phyloP scores from a whole-genome alignment of 164 flowering plant genomes.

The Umbilicus rupestris region DNA sequence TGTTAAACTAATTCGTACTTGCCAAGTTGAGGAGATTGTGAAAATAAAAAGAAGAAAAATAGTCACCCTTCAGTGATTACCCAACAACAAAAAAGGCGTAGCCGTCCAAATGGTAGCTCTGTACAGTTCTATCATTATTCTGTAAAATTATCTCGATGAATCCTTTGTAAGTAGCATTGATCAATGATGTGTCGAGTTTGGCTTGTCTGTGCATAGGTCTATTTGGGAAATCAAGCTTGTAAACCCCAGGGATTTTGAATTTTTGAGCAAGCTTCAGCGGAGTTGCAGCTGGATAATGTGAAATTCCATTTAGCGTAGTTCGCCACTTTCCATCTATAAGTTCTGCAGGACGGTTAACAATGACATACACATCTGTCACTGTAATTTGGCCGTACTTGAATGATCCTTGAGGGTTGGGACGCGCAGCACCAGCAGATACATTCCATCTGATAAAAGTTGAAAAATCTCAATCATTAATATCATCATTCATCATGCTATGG shows the following conservation, averaged over 20 bases:
- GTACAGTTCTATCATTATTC: slow-evolving; percentile 64
- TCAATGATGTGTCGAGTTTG: slow-evolving; percentile 73
- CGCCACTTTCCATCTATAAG: slow-evolving; percentile 69
- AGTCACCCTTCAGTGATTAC: slow-evolving; percentile 31
- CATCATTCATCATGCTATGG: not conserved
- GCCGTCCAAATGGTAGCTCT: slow-evolving; percentile 89
- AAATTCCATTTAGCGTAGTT: slow-evolving; percentile 73
- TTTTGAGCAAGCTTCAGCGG: slow-evolving; percentile 80
- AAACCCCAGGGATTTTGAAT: slow-evolving; percentile 63
- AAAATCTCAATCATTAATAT: not conserved
- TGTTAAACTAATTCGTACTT: not conserved
- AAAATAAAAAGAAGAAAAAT: not conserved
- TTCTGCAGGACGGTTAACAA: slow-evolving; percentile 63
- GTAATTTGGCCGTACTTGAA: slow-evolving; percentile 78
- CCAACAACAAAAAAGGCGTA: slow-evolving; percentile 96
- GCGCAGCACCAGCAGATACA: slow-evolving; percentile 93
- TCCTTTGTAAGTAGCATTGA: slow-evolving; percentile 77
- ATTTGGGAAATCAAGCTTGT: slow-evolving; percentile 81
- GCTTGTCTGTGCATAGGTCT: slow-evolving; percentile 68
- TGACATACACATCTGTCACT: slow-evolving; percentile 75
- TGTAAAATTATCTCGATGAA: slow-evolving; percentile 86
- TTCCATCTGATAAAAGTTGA: slow-evolving; percentile 52
- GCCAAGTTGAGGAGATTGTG: not conserved
- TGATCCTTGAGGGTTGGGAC: slow-evolving; percentile 97
- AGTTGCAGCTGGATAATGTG: slow-evolving; percentile 70